Percentiles rank a stretch among this genome's conserved stretches.
These are phyloP conservation scores for Tetrahymena thermophila DNA, from an alignment of 73 alveolate genomes.

Conservation along the genomic window DNA sequence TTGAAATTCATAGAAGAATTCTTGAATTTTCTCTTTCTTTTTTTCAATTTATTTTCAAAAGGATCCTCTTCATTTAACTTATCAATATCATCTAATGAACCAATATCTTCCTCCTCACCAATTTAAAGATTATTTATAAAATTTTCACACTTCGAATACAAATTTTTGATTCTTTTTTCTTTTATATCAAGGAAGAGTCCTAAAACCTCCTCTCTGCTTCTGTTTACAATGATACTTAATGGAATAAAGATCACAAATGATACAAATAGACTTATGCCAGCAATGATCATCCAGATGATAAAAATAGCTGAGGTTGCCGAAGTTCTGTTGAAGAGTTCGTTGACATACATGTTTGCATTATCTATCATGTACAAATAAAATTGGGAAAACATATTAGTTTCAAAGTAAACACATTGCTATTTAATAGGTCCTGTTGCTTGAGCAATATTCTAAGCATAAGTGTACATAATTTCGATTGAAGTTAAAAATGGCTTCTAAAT, in stretches of 20 bases:
- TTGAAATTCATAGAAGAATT: constrained; percentile 5
- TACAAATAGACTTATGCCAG: background rate
- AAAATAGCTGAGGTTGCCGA: background rate
- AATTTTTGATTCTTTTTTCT: constrained; percentile 29
- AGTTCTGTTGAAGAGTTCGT: background rate
- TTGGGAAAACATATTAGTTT: background rate
- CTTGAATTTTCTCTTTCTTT: constrained; percentile 33
- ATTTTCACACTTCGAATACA: constrained; percentile 33
- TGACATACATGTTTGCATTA: background rate
- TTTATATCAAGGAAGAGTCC: constrained; percentile 29
- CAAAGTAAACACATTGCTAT: background rate
- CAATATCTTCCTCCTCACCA: constrained; percentile 42
- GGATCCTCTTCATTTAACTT: constrained; percentile 32
- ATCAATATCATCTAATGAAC: constrained; percentile 33
- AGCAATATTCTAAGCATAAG: background rate
- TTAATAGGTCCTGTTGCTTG: background rate
- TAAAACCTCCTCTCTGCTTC: constrained; percentile 21
- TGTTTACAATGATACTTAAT: constrained; percentile 2
- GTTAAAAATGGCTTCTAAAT: background rate
- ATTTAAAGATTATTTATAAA: constrained; percentile 29
- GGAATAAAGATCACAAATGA: background rate
- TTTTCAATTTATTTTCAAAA: constrained; percentile 4
- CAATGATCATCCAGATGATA: background rate
- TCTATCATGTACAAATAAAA: background rate
- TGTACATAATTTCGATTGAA: background rate